Evolutionary conservation across 2,329 filamentous ascomycete species (phyloP), one percentile per base, ranked within the genome.

Genomic region (Aureobasidium sp.): DNA sequence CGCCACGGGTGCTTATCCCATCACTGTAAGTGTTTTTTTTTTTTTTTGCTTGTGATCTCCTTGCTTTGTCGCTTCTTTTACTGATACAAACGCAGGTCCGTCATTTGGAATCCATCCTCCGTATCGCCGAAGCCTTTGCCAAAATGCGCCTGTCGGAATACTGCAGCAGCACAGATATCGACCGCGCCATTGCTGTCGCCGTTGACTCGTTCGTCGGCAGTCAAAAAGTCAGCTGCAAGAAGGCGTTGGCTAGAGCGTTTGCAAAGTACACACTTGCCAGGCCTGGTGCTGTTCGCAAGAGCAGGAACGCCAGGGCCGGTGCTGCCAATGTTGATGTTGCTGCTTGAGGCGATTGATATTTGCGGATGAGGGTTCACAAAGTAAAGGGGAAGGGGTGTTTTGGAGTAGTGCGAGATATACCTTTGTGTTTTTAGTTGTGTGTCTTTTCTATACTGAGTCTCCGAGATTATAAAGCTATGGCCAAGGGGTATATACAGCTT

Each of bases 121-220:
- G 94, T 71, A 96, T 96, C 71, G 87, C 87, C 62, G 94, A 99
- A 75, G 79, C 92, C 0, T 99, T 99, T 78, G 95, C 90, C 76
- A 93, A 96, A 71, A 99, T 99, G 94, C 88, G 94, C 15, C 81
- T 99, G n/a, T 94, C 90, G 0, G 94, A 99, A 68, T 97, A 96
- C 79, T 96, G 93, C 76, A 88, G 88, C 6, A 78, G 89, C 1
- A 84, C 89, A 64, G 94, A 99, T 72, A 96, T 99, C 69, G 94
- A 99, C 76, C 90, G 94, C 47, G 94, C 94, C 63, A 99, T 99
- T 71, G 91, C 92, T 15, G 94, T 99, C 7, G 96, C 94, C 0
- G 90, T 99, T 2, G 92, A 97, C 67, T 95, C 90, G 62, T 99
- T 99, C 71, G 90, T 99, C 47, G 90, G 89, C 64, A 95, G 90